These are phyloP conservation scores for Xylaria castorea DNA, from an alignment of 495 filamentous ascomycete species.

Conservation along the genomic window DNA sequence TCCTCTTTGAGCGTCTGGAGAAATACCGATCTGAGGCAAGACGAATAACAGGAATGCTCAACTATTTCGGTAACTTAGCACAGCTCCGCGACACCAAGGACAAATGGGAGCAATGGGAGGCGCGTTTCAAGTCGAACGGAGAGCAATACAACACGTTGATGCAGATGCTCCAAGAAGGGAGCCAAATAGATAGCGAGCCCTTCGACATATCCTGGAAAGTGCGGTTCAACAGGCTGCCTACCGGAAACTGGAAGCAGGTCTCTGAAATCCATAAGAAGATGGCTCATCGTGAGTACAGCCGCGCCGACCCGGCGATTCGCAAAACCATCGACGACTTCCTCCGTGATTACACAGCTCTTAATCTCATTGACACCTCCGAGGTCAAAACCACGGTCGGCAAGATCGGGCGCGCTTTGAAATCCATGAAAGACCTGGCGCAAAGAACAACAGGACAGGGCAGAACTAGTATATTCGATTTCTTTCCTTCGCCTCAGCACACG, in stretches of 20 bases:
- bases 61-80: not conserved
- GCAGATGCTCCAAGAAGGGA: not conserved
- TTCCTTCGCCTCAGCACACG: not conserved
- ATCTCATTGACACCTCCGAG: too few relatives aligned
- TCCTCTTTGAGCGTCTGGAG: constrained; percentile 1
- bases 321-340: constrained; percentile 31
- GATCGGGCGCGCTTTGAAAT: not conserved
- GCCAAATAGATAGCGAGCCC: not conserved
- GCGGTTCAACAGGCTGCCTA: constrained; percentile 30
- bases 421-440: not conserved
- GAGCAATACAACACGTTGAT: not conserved
- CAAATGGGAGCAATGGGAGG: constrained; percentile 4
- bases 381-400: not conserved
- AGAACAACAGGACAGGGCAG: not conserved
- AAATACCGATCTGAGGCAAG: not conserved
- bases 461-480: not conserved
- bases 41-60: not conserved
- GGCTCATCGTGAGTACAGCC: constrained; percentile 27
- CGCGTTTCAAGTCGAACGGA: not conserved
- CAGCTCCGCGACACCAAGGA: not conserved
- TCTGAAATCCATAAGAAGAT: constrained; percentile 25
- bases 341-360: not conserved
- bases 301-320: constrained; percentile 30
- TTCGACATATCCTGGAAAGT: constrained; percentile 29
- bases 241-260: constrained; percentile 28